Percentiles rank a stretch among this genome's conserved stretches.
phyloP scores from a whole-genome alignment of 2,329 filamentous ascomycete genomes.

The Fonsecaea nubica region DNA sequence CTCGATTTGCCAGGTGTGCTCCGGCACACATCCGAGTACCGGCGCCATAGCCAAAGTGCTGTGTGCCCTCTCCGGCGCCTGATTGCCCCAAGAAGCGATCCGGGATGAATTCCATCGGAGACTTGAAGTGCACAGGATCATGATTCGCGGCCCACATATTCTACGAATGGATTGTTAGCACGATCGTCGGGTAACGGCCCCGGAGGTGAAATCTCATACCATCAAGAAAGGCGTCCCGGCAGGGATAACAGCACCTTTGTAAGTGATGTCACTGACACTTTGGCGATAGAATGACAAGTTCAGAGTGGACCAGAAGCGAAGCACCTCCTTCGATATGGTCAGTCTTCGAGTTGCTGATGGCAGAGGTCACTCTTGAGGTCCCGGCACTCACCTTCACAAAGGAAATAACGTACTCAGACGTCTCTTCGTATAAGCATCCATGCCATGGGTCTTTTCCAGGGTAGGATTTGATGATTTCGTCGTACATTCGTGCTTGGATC shows the following conservation, averaged over 20 bases:
- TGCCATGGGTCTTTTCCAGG: conserved; percentile 76
- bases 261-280: conserved; percentile 19
- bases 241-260: conserved; percentile 59
- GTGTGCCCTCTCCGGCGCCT: conserved; percentile 58
- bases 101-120: conserved; percentile 67
- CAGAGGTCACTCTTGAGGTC: neutral
- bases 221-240: conserved; percentile 80
- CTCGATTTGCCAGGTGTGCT: conserved; percentile 66
- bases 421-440: conserved; percentile 73
- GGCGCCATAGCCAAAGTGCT: conserved; percentile 67
- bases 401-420: conserved; percentile 75
- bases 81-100: conserved; percentile 69
- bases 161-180: conserved; percentile 43
- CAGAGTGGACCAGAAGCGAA: conserved; percentile 76
- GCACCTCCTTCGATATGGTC: conserved; percentile 59
- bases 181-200: neutral
- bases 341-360: neutral
- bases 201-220: conserved; percentile 47
- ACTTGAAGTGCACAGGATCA: conserved; percentile 70
- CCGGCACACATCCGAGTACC: conserved; percentile 69
- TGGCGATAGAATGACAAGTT: conserved; percentile 65
- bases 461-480: conserved; percentile 72
- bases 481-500: conserved; percentile 71
- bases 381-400: conserved; percentile 63
- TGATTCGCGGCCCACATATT: conserved; percentile 77